Conservation (phyloP, 2,329 filamentous ascomycete species). For the Alternaria conjuncta region DNA sequence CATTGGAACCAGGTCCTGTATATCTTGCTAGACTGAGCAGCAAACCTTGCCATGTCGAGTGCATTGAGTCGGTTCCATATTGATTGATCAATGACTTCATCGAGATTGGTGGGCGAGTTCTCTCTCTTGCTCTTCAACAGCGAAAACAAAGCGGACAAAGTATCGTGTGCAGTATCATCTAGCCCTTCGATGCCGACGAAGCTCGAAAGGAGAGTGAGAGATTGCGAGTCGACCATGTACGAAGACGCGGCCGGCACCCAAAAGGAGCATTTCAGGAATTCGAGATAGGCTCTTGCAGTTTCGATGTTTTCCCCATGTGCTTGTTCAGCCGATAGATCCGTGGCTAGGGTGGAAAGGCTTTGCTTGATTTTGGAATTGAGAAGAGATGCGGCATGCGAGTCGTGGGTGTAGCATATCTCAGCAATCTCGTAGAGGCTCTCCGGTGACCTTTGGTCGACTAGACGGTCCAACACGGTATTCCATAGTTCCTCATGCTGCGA, state of each 20-base stretch:
- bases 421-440: constrained; percentile 33
- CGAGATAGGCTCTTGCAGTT: constrained; percentile 23
- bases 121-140: constrained; percentile 10
- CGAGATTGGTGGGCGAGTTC: neutral
- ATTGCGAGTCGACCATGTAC: constrained; percentile 28
- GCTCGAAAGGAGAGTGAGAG: constrained; percentile 21
- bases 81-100: constrained; percentile 23
- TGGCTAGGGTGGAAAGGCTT: constrained; percentile 1
- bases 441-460: constrained; percentile 18
- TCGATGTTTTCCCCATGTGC: neutral
- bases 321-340: neutral
- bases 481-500: constrained; percentile 15
- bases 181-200: constrained; percentile 30
- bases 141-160: constrained; percentile 36
- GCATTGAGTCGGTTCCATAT: constrained; percentile 30
- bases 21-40: constrained; percentile 26
- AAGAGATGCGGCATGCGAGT: constrained; percentile 16
- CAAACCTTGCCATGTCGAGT: constrained; percentile 27
- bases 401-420: constrained; percentile 30
- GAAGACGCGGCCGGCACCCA: constrained; percentile 30
- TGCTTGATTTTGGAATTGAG: constrained; percentile 17
- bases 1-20: constrained; percentile 49
- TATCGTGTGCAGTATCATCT: constrained; percentile 31
- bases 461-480: constrained; percentile 24
- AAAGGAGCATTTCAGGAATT: constrained; percentile 41